These are phyloP conservation scores for Marchantia polymorpha DNA, from an alignment of 225 moss, liverwort and hornwort species.

Conservation along the genomic window DNA sequence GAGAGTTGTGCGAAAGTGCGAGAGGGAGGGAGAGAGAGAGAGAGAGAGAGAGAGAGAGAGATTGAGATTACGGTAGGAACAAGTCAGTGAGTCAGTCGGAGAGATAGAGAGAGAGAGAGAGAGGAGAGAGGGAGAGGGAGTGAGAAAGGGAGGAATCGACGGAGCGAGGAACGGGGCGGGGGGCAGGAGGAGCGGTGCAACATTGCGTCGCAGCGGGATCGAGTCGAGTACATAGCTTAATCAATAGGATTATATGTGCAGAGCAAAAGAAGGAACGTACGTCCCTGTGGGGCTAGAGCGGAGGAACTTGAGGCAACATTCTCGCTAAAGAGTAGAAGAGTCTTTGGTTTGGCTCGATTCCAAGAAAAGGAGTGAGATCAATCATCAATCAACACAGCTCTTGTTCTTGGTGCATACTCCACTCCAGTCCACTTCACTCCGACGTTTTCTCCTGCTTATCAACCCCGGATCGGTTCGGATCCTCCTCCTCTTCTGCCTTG, in stretches of 20 bases:
- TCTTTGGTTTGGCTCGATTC: conserved; percentile 5
- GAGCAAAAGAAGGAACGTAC: neutral
- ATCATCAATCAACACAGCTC: conserved; percentile 5
- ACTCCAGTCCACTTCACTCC: conserved; percentile 8
- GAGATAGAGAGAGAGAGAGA: neutral
- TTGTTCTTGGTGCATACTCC: conserved; percentile 5
- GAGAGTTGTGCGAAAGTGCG: neutral
- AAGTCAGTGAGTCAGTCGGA: neutral
- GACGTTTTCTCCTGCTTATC: neutral
- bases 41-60: too few relatives aligned
- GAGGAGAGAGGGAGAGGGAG: too few relatives aligned
- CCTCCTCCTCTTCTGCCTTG: neutral
- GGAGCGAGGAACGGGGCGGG: conserved; percentile 8
- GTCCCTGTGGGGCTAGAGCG: neutral
- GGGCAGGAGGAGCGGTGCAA: neutral
- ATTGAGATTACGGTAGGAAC: neutral
- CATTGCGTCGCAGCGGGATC: neutral
- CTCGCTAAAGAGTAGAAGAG: conserved; percentile 4
- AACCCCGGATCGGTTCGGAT: conserved; percentile 5
- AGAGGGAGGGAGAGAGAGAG: neutral
- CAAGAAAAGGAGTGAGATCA: conserved; percentile 4
- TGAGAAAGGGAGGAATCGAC: conserved; percentile 5
- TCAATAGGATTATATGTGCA: conserved; percentile 6
- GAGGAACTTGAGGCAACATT: conserved; percentile 17
- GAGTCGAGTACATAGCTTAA: neutral